Conservation (phyloP, 768 basidiomycete genomes). For the Suillus occidentalis region DNA sequence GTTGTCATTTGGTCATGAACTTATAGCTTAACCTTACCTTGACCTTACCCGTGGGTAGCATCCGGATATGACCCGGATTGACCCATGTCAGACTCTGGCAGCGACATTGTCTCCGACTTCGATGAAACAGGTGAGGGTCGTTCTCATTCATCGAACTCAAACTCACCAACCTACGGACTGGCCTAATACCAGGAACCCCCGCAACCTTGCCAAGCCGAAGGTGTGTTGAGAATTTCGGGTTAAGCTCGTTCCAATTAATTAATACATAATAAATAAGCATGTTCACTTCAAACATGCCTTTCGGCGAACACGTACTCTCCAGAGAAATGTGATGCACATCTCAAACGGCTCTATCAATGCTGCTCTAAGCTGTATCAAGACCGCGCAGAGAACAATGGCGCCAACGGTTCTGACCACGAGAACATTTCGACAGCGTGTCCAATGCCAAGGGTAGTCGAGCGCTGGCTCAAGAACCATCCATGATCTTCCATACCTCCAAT, state of each 20-base stretch:
- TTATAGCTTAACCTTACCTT: too few relatives aligned
- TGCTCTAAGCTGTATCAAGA: constrained; percentile 57
- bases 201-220: neutral
- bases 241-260: neutral
- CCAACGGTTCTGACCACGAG: constrained; percentile 20
- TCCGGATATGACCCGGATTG: too few relatives aligned
- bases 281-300: constrained; percentile 61
- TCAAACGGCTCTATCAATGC: constrained; percentile 60
- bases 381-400: constrained; percentile 1
- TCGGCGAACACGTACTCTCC: constrained; percentile 63
- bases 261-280: constrained; percentile 43
- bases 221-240: neutral
- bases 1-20: too few relatives aligned
- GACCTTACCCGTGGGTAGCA: too few relatives aligned
- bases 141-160: neutral
- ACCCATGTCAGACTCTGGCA: too few relatives aligned
- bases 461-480: constrained; percentile 61
- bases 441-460: constrained; percentile 45
- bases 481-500: neutral
- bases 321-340: constrained; percentile 54
- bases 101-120: neutral
- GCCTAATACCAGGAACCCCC: neutral
- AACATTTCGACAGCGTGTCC: constrained; percentile 64
- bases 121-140: neutral
- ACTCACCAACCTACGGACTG: neutral